phyloP scores from a whole-genome alignment of 2,329 filamentous ascomycete species.

The Colletotrichum abscissum region DNA sequence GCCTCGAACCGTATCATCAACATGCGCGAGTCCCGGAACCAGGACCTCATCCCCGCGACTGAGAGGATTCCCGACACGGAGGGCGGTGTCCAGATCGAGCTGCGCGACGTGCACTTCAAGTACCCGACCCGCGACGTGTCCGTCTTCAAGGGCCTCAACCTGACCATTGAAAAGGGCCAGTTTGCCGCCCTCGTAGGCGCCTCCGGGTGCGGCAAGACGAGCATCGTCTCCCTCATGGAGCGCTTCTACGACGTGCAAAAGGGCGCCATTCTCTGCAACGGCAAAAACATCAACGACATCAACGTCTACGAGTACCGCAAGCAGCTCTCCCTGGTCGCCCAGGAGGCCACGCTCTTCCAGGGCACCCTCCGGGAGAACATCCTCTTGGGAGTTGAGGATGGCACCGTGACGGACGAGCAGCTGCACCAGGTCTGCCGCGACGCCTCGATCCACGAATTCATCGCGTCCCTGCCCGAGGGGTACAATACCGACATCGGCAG shows the following conservation, averaged over 20 bases:
- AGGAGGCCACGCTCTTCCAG: slow-evolving; percentile 80
- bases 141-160: slow-evolving; percentile 70
- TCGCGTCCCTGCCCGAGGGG: slow-evolving; percentile 73
- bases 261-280: slow-evolving; percentile 75
- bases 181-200: slow-evolving; percentile 78
- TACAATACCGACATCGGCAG: slow-evolving; percentile 77
- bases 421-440: slow-evolving; percentile 66
- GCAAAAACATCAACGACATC: slow-evolving; percentile 66
- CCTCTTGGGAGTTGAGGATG: slow-evolving; percentile 69
- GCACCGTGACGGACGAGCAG: slow-evolving; percentile 61
- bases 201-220: slow-evolving; percentile 79
- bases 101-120: slow-evolving; percentile 67
- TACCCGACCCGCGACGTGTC: slow-evolving; percentile 68
- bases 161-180: slow-evolving; percentile 75
- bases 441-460: slow-evolving; percentile 79
- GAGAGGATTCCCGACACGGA: slow-evolving; percentile 56
- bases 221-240: slow-evolving; percentile 73
- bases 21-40: slow-evolving; percentile 56
- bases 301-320: slow-evolving; percentile 72
- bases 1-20: slow-evolving; percentile 70
- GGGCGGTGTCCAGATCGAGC: slow-evolving; percentile 66
- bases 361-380: slow-evolving; percentile 76
- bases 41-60: slow-evolving; percentile 43
- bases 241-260: slow-evolving; percentile 76
- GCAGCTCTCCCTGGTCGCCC: slow-evolving; percentile 76